A percentile compares a stretch with the other conserved stretches of the same genome.
phyloP scores from a whole-genome alignment of 768 basidiomycete genomes.

The Boletus insuetus region DNA sequence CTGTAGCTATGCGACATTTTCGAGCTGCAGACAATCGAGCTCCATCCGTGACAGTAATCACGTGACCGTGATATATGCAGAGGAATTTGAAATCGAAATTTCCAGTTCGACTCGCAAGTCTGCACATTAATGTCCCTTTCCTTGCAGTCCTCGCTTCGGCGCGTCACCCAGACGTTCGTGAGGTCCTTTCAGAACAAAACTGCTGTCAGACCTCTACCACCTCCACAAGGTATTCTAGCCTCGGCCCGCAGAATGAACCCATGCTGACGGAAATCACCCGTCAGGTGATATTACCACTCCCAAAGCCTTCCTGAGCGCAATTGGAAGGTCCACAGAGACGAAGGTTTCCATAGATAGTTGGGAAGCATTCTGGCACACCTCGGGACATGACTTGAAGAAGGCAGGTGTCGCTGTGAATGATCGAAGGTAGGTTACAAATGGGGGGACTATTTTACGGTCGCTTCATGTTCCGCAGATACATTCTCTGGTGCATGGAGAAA shows the following conservation, averaged over 20 bases:
- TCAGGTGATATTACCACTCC: slow-evolving; percentile 55
- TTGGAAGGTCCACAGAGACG: slow-evolving; percentile 65
- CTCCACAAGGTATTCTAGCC: slow-evolving; percentile 20
- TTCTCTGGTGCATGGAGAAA: slow-evolving; percentile 84
- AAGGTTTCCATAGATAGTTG: slow-evolving; percentile 66
- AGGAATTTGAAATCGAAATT: slow-evolving; percentile 6
- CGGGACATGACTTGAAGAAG: slow-evolving; percentile 57
- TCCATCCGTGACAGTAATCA: slow-evolving; percentile 1
- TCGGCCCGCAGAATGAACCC: neutral
- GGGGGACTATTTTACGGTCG: neutral
- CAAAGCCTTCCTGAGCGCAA: slow-evolving; percentile 65
- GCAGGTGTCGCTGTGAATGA: slow-evolving; percentile 67
- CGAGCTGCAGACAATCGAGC: too few relatives aligned
- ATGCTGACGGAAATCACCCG: slow-evolving; percentile 5
- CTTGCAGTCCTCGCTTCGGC: slow-evolving; percentile 18
- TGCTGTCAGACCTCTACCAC: slow-evolving; percentile 18
- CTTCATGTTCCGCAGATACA: slow-evolving; percentile 51
- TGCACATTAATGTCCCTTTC: slow-evolving; percentile 21
- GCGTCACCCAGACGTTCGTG: slow-evolving; percentile 15
- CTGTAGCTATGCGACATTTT: neutral
- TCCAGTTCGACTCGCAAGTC: neutral
- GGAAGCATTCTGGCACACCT: slow-evolving; percentile 67
- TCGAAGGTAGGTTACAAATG: slow-evolving; percentile 51
- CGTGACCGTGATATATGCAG: slow-evolving; percentile 25
- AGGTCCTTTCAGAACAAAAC: slow-evolving; percentile 35